Evolutionary conservation across 176 grass and related monocot genomes (phyloP).

Genomic region (Sorghum bicolor): DNA sequence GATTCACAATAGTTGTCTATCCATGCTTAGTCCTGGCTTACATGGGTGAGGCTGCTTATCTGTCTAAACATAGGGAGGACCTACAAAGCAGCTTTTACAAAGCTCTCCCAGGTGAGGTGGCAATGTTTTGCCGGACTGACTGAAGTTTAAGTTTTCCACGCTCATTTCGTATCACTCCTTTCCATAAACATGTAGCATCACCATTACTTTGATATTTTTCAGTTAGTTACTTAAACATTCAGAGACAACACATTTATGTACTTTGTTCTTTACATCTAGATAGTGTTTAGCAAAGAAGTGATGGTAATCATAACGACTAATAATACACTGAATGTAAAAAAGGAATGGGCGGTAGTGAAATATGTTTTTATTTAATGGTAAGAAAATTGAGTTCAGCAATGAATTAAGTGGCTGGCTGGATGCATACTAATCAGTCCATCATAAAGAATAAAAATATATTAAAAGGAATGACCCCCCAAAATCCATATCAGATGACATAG

Average conservation of each 20-base stretch:
- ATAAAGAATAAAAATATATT: background rate
- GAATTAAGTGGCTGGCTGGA: background rate
- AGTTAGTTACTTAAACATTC: background rate
- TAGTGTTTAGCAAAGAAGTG: background rate
- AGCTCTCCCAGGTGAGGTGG: constrained; percentile 70
- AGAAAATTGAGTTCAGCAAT: background rate
- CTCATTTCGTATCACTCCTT: background rate
- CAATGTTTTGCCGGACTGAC: background rate
- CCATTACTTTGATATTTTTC: background rate
- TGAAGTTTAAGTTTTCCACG: background rate
- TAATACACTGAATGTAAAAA: background rate
- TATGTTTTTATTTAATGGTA: background rate
- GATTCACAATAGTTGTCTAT: constrained; percentile 76
- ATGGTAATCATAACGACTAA: background rate
- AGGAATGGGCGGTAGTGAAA: background rate
- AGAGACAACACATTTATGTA: background rate
- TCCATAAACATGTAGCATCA: background rate
- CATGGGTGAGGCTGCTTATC: constrained; percentile 93
- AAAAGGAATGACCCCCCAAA: background rate
- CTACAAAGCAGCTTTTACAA: constrained; percentile 91
- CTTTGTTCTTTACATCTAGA: background rate
- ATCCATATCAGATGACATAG: background rate
- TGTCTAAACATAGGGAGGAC: constrained; percentile 80
- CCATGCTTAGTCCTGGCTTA: constrained; percentile 89
- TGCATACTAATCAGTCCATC: background rate